A percentile compares a stretch with the other conserved stretches of the same genome.
Evolutionary conservation across 1,284 basidiomycete genomes (phyloP).

Genomic region (Stereum hirsutum): DNA sequence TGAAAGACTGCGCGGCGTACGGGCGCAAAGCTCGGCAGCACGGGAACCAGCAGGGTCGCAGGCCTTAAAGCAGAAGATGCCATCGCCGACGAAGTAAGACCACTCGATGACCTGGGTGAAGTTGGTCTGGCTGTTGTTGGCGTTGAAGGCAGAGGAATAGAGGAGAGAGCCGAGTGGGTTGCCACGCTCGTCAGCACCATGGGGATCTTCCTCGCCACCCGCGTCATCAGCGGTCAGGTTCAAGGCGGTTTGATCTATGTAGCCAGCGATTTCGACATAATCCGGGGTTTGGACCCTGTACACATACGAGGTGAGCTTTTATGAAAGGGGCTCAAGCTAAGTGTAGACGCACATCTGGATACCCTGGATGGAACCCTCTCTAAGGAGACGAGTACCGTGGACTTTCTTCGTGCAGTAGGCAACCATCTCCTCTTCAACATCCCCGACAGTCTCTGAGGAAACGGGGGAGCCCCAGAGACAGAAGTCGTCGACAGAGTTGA

Average conservation of each 20-base stretch:
- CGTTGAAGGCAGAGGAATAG: constrained; percentile 36
- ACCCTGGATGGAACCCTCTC: constrained; percentile 50
- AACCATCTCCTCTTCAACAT: constrained; percentile 62
- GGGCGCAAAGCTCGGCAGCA: constrained; percentile 32
- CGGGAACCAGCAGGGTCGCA: constrained; percentile 37
- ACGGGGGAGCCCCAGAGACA: constrained; percentile 51
- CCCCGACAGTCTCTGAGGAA: constrained; percentile 39
- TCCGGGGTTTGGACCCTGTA: constrained; percentile 51
- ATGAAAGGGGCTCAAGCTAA: no score
- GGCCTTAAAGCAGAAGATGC: constrained; percentile 41
- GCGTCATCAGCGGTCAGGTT: constrained; percentile 45
- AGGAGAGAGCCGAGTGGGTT: constrained; percentile 45
- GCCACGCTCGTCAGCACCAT: constrained; percentile 36
- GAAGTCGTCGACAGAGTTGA: constrained; percentile 33
- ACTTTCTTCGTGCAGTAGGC: constrained; percentile 69
- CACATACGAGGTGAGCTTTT: no score
- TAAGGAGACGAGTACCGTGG: constrained; percentile 59
- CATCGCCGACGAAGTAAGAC: constrained; percentile 41
- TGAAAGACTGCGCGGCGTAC: no score
- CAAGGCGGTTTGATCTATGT: constrained; percentile 50
- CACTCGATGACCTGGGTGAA: constrained; percentile 33
- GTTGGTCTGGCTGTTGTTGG: constrained; percentile 22
- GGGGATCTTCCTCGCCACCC: constrained; percentile 63
- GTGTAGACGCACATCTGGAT: no score
- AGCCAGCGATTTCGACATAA: constrained; percentile 58